phyloP scores from a whole-genome alignment of 768 basidiomycete species.

The Gloeopeniophorella convolvens region DNA sequence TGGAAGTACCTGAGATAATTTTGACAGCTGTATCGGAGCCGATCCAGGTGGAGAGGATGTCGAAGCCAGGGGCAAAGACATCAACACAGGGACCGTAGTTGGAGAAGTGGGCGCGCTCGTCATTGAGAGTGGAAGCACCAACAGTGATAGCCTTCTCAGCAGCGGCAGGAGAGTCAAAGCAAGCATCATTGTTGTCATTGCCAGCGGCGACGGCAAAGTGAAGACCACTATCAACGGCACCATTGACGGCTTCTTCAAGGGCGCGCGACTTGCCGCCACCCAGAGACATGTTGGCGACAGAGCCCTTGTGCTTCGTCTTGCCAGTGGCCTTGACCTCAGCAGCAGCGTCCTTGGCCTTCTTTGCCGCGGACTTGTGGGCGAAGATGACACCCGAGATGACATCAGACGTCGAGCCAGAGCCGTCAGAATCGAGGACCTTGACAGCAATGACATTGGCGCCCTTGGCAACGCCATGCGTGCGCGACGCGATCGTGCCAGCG shows the following conservation, averaged over 20 bases:
- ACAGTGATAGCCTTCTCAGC: constrained; percentile 90
- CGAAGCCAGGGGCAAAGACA: constrained; percentile 83
- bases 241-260: constrained; percentile 80
- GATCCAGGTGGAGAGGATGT: constrained; percentile 84
- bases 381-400: constrained; percentile 85
- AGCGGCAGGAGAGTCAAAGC: constrained; percentile 87
- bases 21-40: constrained; percentile 48
- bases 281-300: constrained; percentile 95
- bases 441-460: constrained; percentile 82
- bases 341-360: constrained; percentile 53
- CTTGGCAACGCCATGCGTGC: constrained; percentile 95
- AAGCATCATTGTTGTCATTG: constrained; percentile 85
- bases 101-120: constrained; percentile 86
- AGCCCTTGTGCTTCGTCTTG: constrained; percentile 83
- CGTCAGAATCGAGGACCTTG: constrained; percentile 92
- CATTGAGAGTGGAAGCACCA: constrained; percentile 78
- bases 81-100: constrained; percentile 91
- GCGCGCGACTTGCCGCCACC: constrained; percentile 89
- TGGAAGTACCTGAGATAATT: constrained; percentile 83
- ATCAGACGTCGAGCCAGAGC: constrained; percentile 92
- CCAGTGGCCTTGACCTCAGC: constrained; percentile 67
- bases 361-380: constrained; percentile 51
- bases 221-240: constrained; percentile 74
- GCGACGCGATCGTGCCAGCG: constrained; percentile 92
- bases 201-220: constrained; percentile 97